Evolutionary conservation across 805 yeast species (phyloP), one percentile per base, ranked within the genome.

Genomic region (Sungouiozyma ichnusensis): DNA sequence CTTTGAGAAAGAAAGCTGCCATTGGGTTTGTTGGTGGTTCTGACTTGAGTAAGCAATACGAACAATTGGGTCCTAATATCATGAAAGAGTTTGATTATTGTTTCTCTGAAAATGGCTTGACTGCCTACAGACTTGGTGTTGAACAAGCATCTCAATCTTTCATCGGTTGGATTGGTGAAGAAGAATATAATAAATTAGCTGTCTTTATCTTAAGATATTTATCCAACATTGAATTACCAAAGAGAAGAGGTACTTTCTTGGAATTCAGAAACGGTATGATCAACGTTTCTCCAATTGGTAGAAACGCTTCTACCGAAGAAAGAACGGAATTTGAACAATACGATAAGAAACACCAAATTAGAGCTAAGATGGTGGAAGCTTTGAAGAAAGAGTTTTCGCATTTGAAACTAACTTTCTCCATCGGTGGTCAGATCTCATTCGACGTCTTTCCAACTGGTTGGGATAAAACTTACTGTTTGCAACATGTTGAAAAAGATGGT

Each of bases 391-490:
- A 79, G 59, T 92, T 92, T 74, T 66, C 90, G 44, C 90, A 88
- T 66, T 72, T 72, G 58, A 83, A 81, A 43, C 76, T 92, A 62
- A 90, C 97, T 53, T 92, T 83, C 76, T 92, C 98, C 46, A 92
- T 92, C 52, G 99, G 99, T 67, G 99, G 99, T 56, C 97, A 92
- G 76, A 92, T 92, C 65, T 90, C 97, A 31, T 92, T 92, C 59
- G 99, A 92, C 61, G 97, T 92, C 50, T 92, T 92, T 90, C 99
- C 99, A 72, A 85, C 96, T 50, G 98, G 99, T 62, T 92, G 99
- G 99, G 99, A 92, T 70, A 92, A 92, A 78, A 92, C 99, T 48
- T 92, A 90, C 73, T 85, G 95, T 68, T 77, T 92, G 63, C 87
- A 82, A 68, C 98, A 90, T 68, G 88, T 92, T 55, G 85, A 69